Conservation (phyloP, 768 basidiomycete genomes). For the Tephrocybe sp. region DNA sequence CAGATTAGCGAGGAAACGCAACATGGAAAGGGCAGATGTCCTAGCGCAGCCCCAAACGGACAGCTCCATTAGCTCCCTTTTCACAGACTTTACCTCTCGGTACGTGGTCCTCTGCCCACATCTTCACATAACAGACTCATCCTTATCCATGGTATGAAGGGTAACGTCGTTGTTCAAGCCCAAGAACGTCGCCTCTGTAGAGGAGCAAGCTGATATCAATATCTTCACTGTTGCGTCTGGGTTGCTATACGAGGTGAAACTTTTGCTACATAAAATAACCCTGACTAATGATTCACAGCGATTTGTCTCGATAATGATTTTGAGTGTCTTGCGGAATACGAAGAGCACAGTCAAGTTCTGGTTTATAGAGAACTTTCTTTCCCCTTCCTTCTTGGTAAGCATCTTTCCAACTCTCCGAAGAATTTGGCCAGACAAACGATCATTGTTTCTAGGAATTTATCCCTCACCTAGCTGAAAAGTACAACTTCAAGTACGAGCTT, state of each 20-base stretch:
- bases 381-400: constrained; percentile 90
- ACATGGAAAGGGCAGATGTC: constrained; percentile 84
- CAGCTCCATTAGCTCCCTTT: constrained; percentile 33
- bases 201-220: constrained; percentile 87
- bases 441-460: constrained; percentile 74
- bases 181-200: constrained; percentile 25
- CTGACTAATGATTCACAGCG: constrained; percentile 52
- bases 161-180: constrained; percentile 45
- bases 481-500: constrained; percentile 94
- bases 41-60: constrained; percentile 47
- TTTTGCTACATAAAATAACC: background rate
- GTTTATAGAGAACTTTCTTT: constrained; percentile 99
- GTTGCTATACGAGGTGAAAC: constrained; percentile 84
- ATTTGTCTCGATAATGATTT: constrained; percentile 97
- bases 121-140: background rate
- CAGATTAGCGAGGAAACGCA: constrained; percentile 62
- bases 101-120: constrained; percentile 28
- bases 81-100: constrained; percentile 54
- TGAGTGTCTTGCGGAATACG: constrained; percentile 93
- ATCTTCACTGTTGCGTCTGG: constrained; percentile 99
- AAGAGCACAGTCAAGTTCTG: constrained; percentile 97
- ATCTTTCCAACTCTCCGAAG: background rate
- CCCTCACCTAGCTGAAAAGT: constrained; percentile 87
- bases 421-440: background rate
- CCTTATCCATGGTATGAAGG: constrained; percentile 23